A percentile compares a stretch with the other conserved stretches of the same genome.
These are phyloP conservation scores for Pyrus communis DNA, from an alignment of 306 rosid genomes.

Conservation along the genomic window DNA sequence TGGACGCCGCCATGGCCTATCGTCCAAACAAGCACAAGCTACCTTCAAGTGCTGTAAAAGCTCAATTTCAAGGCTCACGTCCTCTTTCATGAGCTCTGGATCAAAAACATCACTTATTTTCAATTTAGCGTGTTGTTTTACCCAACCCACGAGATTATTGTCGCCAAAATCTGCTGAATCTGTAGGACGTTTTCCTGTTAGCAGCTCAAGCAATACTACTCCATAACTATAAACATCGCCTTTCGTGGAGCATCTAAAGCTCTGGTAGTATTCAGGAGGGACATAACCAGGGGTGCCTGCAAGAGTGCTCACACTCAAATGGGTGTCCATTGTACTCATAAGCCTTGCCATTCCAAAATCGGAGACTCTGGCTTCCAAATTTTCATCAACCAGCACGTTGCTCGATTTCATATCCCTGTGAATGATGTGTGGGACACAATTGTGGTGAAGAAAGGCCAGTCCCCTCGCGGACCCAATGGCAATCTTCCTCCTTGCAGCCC, in stretches of 20 bases:
- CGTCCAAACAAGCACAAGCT: conserved; percentile 85
- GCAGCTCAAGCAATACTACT: conserved; percentile 80
- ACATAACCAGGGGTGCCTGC: conserved; percentile 98
- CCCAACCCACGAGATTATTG: conserved; percentile 98
- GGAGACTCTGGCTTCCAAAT: conserved; percentile 87
- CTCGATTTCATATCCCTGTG: conserved; percentile 98
- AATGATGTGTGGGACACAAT: conserved; percentile 85
- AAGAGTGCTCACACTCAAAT: conserved; percentile 89
- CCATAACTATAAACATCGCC: conserved; percentile 97
- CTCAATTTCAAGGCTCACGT: conserved; percentile 66
- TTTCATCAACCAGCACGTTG: conserved; percentile 83
- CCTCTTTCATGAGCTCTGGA: conserved; percentile 80
- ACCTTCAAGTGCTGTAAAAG: conserved; percentile 80
- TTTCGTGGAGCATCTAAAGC: conserved; percentile 82
- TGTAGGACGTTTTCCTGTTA: conserved; percentile 84
- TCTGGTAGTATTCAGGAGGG: conserved; percentile 96
- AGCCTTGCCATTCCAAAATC: conserved; percentile 99
- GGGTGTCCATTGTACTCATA: conserved; percentile 96
- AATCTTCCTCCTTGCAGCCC: conserved; percentile 74
- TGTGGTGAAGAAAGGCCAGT: conserved; percentile 89
- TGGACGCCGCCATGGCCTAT: conserved; percentile 69
- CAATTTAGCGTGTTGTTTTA: conserved; percentile 79
- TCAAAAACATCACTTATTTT: conserved; percentile 75
- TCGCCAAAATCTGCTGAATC: conserved; percentile 92
- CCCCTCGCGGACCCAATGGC: conserved; percentile 96